A percentile compares a stretch with the other conserved stretches of the same genome.
These are phyloP conservation scores for Globisporangium carolinianum DNA, from an alignment of 352 stramenopile species.

Conservation along the genomic window DNA sequence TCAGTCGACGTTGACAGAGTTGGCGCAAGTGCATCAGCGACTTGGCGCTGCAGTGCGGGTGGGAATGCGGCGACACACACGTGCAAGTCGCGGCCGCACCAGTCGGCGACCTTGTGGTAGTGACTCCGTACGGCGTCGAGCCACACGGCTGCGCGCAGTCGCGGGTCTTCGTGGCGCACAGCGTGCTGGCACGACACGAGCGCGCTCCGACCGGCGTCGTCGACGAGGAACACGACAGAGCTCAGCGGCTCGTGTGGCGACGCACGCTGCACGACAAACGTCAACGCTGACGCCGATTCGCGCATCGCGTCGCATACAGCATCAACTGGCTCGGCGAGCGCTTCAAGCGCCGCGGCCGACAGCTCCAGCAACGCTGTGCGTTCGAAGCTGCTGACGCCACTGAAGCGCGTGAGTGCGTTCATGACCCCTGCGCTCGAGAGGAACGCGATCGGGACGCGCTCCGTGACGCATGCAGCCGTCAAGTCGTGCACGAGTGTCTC, in stretches of 20 bases:
- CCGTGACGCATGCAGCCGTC: constrained; percentile 5
- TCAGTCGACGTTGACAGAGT: not conserved
- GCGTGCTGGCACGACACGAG: constrained; percentile 5
- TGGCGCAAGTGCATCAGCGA: not conserved
- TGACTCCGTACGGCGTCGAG: constrained; percentile 3
- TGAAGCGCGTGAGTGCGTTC: not conserved
- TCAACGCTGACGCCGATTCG: constrained; percentile 1
- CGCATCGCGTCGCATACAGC: constrained; percentile 1
- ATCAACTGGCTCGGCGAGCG: constrained; percentile 1
- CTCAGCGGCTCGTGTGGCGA: not conserved
- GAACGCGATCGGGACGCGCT: constrained; percentile 12
- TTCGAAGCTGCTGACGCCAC: not conserved
- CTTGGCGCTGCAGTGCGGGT: not conserved
- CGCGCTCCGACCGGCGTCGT: constrained; percentile 1
- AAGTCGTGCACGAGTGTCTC: constrained; percentile 1
- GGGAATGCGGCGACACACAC: constrained; percentile 8
- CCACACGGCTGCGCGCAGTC: not conserved
- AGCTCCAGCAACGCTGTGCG: not conserved
- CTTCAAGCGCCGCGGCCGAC: not conserved
- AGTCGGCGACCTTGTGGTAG: constrained; percentile 4
- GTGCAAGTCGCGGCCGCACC: constrained; percentile 5
- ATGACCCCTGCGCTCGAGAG: constrained; percentile 6
- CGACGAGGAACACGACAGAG: constrained; percentile 11
- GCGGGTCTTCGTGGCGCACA: not conserved
- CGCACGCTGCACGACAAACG: constrained; percentile 7